Percentiles rank a stretch among this genome's conserved stretches.
These are phyloP conservation scores for Pyrus communis DNA, from an alignment of 306 rosid species.

Conservation along the genomic window DNA sequence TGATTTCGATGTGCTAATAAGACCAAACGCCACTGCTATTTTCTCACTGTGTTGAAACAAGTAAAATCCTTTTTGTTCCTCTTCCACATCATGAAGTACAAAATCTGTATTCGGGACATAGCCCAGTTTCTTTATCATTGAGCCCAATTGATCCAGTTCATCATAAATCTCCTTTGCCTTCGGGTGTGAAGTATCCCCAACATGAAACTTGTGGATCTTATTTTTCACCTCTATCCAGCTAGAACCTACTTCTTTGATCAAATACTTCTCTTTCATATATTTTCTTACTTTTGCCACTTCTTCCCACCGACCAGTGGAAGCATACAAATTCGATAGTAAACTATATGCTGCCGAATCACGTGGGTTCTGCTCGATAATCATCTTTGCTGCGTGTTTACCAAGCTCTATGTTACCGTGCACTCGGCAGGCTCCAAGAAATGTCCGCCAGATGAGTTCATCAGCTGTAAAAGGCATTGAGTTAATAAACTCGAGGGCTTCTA, in stretches of 20 bases:
- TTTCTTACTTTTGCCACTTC: slow-evolving; percentile 16
- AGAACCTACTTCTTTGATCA: slow-evolving; percentile 18
- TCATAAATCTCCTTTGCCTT: slow-evolving; percentile 11
- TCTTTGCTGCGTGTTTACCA: slow-evolving; percentile 13
- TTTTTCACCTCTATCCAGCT: slow-evolving; percentile 19
- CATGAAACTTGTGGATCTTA: slow-evolving; percentile 18
- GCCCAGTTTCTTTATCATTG: slow-evolving; percentile 9
- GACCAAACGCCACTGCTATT: slow-evolving; percentile 19
- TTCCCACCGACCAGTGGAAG: slow-evolving; percentile 15
- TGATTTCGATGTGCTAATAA: slow-evolving; percentile 8
- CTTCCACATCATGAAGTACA: slow-evolving; percentile 19
- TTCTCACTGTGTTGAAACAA: slow-evolving; percentile 29
- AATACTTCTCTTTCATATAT: slow-evolving; percentile 14
- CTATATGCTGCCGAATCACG: slow-evolving; percentile 15
- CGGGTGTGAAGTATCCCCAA: slow-evolving; percentile 16
- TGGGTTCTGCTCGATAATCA: slow-evolving; percentile 15
- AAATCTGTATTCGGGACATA: slow-evolving; percentile 18
- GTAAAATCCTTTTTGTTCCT: slow-evolving; percentile 7
- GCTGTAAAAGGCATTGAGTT: slow-evolving; percentile 26
- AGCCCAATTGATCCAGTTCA: slow-evolving; percentile 6
- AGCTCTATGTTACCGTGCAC: slow-evolving; percentile 18
- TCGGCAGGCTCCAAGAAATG: slow-evolving; percentile 23
- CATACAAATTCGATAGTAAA: slow-evolving; percentile 16
- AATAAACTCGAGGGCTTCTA: slow-evolving; percentile 20
- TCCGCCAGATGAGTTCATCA: slow-evolving; percentile 29